Conservation (phyloP, 805 yeast species). For the Kuraishia molischiana region DNA sequence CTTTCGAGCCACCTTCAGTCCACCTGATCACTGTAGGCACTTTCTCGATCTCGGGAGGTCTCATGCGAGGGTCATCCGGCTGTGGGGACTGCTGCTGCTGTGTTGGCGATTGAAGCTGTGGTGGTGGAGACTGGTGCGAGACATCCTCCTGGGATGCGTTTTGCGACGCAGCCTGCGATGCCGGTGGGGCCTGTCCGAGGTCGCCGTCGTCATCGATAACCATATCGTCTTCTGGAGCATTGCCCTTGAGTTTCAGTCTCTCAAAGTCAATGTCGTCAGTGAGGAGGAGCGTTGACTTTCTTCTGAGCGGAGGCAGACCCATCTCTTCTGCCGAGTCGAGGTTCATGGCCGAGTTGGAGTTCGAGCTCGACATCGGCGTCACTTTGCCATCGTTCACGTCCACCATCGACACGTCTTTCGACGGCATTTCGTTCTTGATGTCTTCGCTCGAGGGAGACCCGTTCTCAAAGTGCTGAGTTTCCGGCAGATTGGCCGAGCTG, state of each 20-base stretch:
- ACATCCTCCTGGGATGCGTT: background rate
- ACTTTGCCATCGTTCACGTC: conserved; percentile 10
- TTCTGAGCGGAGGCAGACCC: conserved; percentile 25
- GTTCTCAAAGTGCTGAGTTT: conserved; percentile 1
- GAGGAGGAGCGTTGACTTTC: conserved; percentile 64
- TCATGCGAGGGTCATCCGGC: conserved; percentile 4
- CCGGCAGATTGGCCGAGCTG: background rate
- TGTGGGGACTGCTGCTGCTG: conserved; percentile 2
- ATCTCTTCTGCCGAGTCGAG: conserved; percentile 5
- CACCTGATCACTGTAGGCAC: conserved; percentile 68
- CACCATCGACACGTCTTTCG: conserved; percentile 25
- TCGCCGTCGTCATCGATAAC: conserved; percentile 16
- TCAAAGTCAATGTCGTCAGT: conserved; percentile 59
- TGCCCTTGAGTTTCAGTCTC: conserved; percentile 29
- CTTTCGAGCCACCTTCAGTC: conserved; percentile 95
- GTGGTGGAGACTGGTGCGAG: background rate
- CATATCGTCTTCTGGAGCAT: conserved; percentile 17
- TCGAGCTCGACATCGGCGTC: background rate
- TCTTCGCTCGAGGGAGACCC: background rate
- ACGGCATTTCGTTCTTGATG: background rate
- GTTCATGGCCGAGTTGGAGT: conserved; percentile 7
- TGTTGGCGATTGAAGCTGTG: conserved; percentile 8
- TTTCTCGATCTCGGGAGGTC: conserved; percentile 13
- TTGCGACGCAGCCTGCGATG: conserved; percentile 8
- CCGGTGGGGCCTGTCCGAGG: conserved; percentile 10